Conservation (phyloP, 2,329 filamentous ascomycete species). For the Colletotrichum chrysophilum region DNA sequence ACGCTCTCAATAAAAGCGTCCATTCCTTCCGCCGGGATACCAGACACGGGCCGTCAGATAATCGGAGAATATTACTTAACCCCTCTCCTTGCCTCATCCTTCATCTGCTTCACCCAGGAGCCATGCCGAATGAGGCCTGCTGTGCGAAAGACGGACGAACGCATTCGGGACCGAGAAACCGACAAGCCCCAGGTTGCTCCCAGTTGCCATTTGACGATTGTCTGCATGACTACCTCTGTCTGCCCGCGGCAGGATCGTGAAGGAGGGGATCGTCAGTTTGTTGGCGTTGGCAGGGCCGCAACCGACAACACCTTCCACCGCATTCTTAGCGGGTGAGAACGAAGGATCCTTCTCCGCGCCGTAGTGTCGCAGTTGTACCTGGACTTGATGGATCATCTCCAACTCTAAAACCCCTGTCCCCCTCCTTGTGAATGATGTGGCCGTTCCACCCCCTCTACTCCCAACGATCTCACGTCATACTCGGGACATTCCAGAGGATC, state of each 20-base stretch:
- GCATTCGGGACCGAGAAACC: background rate
- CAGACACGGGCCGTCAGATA: background rate
- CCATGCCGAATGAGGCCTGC: background rate
- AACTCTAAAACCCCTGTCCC: background rate
- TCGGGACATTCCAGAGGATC: conserved; percentile 11
- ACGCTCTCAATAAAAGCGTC: background rate
- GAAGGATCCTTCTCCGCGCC: background rate
- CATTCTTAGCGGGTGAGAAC: background rate
- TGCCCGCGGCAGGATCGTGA: background rate
- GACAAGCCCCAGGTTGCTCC: background rate
- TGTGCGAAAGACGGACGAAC: background rate
- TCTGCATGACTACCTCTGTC: background rate
- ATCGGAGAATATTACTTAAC: background rate
- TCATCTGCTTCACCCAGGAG: background rate
- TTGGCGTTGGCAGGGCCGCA: background rate
- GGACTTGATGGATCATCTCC: background rate
- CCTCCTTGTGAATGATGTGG: background rate
- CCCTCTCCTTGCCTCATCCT: background rate
- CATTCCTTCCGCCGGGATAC: background rate
- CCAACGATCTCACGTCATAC: conserved; percentile 14
- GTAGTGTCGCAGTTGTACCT: background rate
- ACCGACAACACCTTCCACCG: background rate
- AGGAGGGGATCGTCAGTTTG: background rate
- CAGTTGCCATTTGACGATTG: background rate
- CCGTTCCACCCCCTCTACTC: background rate